Evolutionary conservation across 2,329 filamentous ascomycete species (phyloP).

Genomic region (Aspergillus clavatus): DNA sequence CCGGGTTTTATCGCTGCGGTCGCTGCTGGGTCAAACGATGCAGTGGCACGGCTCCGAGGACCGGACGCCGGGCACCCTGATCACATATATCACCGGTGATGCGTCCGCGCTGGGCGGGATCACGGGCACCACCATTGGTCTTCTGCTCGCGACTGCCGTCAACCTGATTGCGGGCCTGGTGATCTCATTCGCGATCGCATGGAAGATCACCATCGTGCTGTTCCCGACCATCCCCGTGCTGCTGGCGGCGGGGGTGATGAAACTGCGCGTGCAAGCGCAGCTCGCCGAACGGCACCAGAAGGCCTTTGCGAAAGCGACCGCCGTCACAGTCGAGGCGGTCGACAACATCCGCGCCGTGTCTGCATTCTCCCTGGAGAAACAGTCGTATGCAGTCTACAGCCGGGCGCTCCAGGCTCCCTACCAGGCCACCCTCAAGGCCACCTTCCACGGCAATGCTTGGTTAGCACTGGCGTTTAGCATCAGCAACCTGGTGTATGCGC

Average conservation of each 20-base stretch:
- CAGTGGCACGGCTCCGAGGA: conserved; percentile 64
- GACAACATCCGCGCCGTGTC: conserved; percentile 49
- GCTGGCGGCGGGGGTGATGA: conserved; percentile 64
- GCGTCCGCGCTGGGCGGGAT: conserved; percentile 62
- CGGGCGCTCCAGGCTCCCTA: conserved; percentile 43
- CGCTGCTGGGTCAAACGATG: conserved; percentile 60
- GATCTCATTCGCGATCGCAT: conserved; percentile 64
- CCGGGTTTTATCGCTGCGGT: conserved; percentile 58
- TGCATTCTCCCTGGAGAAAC: conserved; percentile 48
- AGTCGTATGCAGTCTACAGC: conserved; percentile 43
- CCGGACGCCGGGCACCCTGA: conserved; percentile 56
- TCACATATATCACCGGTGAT: conserved; percentile 66
- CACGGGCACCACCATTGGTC: conserved; percentile 65
- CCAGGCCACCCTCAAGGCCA: conserved; percentile 44
- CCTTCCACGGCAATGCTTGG: conserved; percentile 43
- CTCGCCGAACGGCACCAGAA: conserved; percentile 53
- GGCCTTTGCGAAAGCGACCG: conserved; percentile 48
- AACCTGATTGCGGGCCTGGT: conserved; percentile 65
- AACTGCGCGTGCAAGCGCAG: conserved; percentile 55
- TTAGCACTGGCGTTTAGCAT: conserved; percentile 40
- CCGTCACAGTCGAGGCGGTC: conserved; percentile 49
- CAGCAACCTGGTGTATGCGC: conserved; percentile 64
- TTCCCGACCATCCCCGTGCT: conserved; percentile 65
- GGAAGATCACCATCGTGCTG: conserved; percentile 70
- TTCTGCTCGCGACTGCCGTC: conserved; percentile 62